Base-by-base conservation (phyloP, 306 rosid species). In the Dalbergia cochinchinensis region DNA sequence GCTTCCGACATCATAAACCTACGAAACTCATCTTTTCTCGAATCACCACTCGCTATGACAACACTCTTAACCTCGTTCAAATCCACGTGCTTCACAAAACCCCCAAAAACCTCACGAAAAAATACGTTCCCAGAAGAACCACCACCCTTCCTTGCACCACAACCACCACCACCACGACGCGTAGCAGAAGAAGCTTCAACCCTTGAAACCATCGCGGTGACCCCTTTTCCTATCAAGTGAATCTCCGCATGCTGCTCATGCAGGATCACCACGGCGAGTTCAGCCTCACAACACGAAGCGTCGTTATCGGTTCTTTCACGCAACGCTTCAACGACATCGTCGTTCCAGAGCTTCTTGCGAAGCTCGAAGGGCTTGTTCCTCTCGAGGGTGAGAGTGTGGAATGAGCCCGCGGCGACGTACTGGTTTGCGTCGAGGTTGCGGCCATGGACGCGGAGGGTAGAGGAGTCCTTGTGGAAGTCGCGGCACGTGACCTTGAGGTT, bases 331-430 rank as follows among this genome's bases (percentile, higher is more conserved):
- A 81, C 5, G 9, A 35, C n/a, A 0, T 67, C 34, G 3, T 15
- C 13, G 5, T 26, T 39, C 88, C 85, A 85, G 15, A 20, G 37
- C 34, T 68, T 81, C 8, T 85, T 85, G 6, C 14, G 45, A n/a
- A 85, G 83, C 26, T 78, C 39, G 51, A 82, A 85, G 12, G 66
- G 31, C 15, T 69, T 73, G 55, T 85, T 37, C 18, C 0, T 65
- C n/a, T 85, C 78, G 3, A 85, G 78, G 65, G 83, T 78, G 5
- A 85, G n/a, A 0, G 76, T 73, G 81, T 85, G 83, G 81, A 78
- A 73, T 31, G 88, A 78, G 0, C 86, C 82, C 0, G 72, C 82
- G 0, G 82, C 63, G 3, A 82, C 79, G 18, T 42, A 73, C 6
- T 37, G 75, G 53, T 69, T 82, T 0, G 71, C 4, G 1, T 74